Evolutionary conservation across 2,329 filamentous ascomycete genomes (phyloP), one percentile per base, ranked within the genome.

Genomic region (Chrysosporium queenslandicum): DNA sequence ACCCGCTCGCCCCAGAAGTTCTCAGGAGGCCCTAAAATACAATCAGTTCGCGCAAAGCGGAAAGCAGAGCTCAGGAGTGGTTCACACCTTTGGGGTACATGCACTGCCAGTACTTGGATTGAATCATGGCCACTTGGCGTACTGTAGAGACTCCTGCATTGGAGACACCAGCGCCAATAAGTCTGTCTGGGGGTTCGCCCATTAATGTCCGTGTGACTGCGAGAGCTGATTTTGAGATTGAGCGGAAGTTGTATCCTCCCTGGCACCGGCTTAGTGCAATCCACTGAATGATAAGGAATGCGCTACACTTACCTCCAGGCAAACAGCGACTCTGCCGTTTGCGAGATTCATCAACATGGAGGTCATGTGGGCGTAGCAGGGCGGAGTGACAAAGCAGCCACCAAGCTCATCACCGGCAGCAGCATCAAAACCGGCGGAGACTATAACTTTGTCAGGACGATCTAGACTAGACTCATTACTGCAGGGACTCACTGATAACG

Each of bases 311-410:
- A 75, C 73, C 68, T 98, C 92, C 2, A 98, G 76, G 64, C 90
- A 96, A 7, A 96, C 91, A 2, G 87, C 86, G 12, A 98, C 78
- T 64, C 90, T 95, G 25, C 92, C 92, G 41, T 83, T 78, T 0
- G 92, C 91, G 18, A 98, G 76, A 1, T 87, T 89, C 90, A 96
- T 97, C 45, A 98, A 79, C 91, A 97, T 96, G 65, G 96, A 89
- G 14, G 92, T 97, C 92, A 98, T 97, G 64, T 98, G 91, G 12
- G 90, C 87, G 65, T 97, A 98, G 64, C 92, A 94, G 3, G 82
- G 72, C 0, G 92, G 92, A 0, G 89, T 85, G 4, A 98, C 92
- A 63, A 88, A 91, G 66, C 92, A 98, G 29, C 86, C 88, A 47
- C 92, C 92, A 1, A 98, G 78, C 63, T 92, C 84, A 67, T 98